A percentile compares a stretch with the other conserved stretches of the same genome.
These are phyloP conservation scores for Durotheca rogersii DNA, from an alignment of 495 filamentous ascomycete genomes.

Conservation along the genomic window DNA sequence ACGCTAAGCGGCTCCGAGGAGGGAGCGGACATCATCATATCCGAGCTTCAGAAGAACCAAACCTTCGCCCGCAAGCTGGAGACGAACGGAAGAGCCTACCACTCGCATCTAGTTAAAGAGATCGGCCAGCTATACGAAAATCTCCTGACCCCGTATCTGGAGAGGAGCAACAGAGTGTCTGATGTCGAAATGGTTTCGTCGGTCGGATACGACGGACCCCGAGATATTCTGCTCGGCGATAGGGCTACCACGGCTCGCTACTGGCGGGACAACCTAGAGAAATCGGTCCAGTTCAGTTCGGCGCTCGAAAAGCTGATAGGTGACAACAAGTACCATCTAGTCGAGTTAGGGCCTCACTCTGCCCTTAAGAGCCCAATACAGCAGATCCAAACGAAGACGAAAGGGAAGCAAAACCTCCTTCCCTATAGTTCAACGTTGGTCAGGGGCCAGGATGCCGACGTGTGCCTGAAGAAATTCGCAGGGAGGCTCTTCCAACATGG, in stretches of 20 bases:
- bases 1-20: slow-evolving; percentile 49
- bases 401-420: background rate
- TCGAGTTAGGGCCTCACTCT: slow-evolving; percentile 67
- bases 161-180: background rate
- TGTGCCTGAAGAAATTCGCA: slow-evolving; percentile 29
- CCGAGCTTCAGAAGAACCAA: slow-evolving; percentile 29
- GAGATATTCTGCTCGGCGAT: slow-evolving; percentile 17
- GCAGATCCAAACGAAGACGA: slow-evolving; percentile 41
- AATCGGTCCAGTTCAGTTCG: slow-evolving; percentile 47
- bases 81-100: slow-evolving; percentile 40
- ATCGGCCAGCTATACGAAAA: slow-evolving; percentile 30
- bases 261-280: slow-evolving; percentile 54
- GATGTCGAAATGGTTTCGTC: slow-evolving; percentile 2
- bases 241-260: slow-evolving; percentile 33
- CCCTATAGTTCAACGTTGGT: slow-evolving; percentile 20
- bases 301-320: slow-evolving; percentile 31
- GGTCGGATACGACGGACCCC: background rate
- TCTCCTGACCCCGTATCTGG: slow-evolving; percentile 22
- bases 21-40: slow-evolving; percentile 37
- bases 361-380: slow-evolving; percentile 58
- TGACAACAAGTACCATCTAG: slow-evolving; percentile 31
- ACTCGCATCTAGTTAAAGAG: slow-evolving; percentile 45
- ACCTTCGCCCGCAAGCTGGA: slow-evolving; percentile 36
- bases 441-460: background rate
- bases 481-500: slow-evolving; percentile 40